Base-by-base conservation (phyloP, 352 stramenopile species). In the Bremia lactucae region DNA sequence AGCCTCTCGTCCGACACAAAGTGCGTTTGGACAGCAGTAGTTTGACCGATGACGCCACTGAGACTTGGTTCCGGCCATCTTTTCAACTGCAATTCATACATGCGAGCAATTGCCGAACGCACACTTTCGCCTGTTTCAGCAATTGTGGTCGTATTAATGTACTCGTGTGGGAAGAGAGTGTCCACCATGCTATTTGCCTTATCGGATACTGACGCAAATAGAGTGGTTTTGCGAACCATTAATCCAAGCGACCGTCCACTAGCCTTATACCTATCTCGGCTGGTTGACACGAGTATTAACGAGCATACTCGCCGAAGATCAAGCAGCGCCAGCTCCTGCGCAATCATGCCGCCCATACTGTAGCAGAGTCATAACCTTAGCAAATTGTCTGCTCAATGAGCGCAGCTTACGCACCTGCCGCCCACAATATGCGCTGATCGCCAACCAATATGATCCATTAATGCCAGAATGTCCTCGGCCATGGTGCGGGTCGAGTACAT, bases 371-470 rank as follows among this genome's bases (percentile, higher is more conserved):
- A 43, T 48, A 28, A n/a, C n/a, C n/a, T n/a, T n/a, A n/a, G n/a
- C n/a, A n/a, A n/a, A n/a, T n/a, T n/a, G n/a, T n/a, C n/a, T n/a
- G n/a, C n/a, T n/a, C n/a, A n/a, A n/a, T n/a, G n/a, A n/a, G n/a
- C 16, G 7, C 1, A 39, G 14, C 14, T 2, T 28, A 39, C 41
- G 10, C 10, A 69, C 60, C 65, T 76, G 46, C 71, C 49, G n/a
- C 67, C 67, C 13, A 61, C 48, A 25, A 79, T 49, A 33, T 79
- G 67, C 3, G 57, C 61, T 10, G 42, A 56, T 3, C 44, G 23
- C 72, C 70, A 86, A 4, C 59, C 61, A n/a, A 83, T 55, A 23
- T 83, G 65, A 31, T 83, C 61, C 59, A 83, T 68, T 2, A 86
- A 36, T 3, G 58, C 49, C 4, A 83, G 55, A 41, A 55, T 55